Base-by-base conservation (phyloP, 345 rosid genomes). In the Arabis alpina region DNA sequence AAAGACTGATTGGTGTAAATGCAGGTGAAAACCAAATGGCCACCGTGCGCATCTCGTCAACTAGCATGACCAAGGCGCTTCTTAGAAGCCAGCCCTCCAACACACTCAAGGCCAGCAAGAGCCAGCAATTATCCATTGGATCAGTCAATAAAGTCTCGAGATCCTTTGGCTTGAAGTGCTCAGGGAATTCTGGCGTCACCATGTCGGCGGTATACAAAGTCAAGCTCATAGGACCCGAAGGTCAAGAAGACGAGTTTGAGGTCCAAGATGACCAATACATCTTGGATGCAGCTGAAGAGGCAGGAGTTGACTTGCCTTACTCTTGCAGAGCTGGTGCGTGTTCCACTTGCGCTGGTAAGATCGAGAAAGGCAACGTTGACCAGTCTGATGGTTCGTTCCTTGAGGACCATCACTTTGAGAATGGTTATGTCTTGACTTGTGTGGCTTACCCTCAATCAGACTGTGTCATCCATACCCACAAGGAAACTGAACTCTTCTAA, bases 261-360 rank as follows among this genome's bases (percentile, higher is more conserved):
- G 96, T 87, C 9, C 64, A 74, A 0, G 92, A 86, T 4, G 88
- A 85, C 44, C 23, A 75, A 8, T 88, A 79, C 91, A 86, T 93
- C 53, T 82, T 93, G 12, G 97, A 90, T 58, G 83, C 92, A 15
- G 97, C 94, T 6, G 98, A 93, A 80, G 64, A 56, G 10, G 94
- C 91, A 0, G 98, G 96, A 64, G 48, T 85, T 3, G 98, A 93
- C 12, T 77, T 90, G 79, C 98, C 97, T 5, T 88, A 85, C 73
- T 93, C 94, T 12, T 90, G 98, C 85, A 79, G 92, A 80, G 97
- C 98, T 0, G 97, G 97, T 13, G 95, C 97, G 2, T 91, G 98
- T 83, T 88, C 88, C 0, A 93, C 86, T 32, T 93, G 98, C 32
- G 91, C 92, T 0, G 97, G 96, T 66, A 81, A 83, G 82, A 32